Base-by-base conservation (phyloP, 1,284 basidiomycete genomes). In the Apiotrichum brassicae region DNA sequence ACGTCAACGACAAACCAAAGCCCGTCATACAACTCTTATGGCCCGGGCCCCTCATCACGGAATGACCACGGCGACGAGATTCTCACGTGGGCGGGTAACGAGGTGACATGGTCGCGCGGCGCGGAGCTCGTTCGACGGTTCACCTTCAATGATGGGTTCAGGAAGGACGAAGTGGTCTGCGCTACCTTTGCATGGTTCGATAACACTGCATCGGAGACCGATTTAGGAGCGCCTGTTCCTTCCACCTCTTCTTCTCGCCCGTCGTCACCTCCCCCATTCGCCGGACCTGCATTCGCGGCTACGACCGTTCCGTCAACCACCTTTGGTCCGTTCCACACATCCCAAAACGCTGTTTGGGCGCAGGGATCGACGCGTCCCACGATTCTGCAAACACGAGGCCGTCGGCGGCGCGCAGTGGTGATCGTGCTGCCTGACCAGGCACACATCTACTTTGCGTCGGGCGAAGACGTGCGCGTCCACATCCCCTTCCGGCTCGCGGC, bases 401-500 rank as follows among this genome's bases (percentile, higher is more conserved):
- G 14, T 9, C 20, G 22, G 26, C 60, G 41, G 19, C 65, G 81
- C 76, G 84, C 81, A 2, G 77, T 89, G 2, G 88, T 87, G 63
- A 77, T 94, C 35, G 87, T 93, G 63, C 74, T 92, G 19, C 79
- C 85, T 34, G 83, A 80, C 59, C 79, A 84, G 25, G 85, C 82
- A 36, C 83, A 82, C 62, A 80, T 92, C 38, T 87, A 83, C 63
- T 77, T 85, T 46, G 75, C 80, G 46, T 83, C 84, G 46, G 90
- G 90, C 2, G 71, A 81, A 32, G 83, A 87, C 60, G 83, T 84
- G 62, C 84, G 82, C 0, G 82, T 90, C 58, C 80, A 84, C n/a
- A 72, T 93, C 0, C 90, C 90, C 0, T 92, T 91, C 66, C 77
- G 83, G 43, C 82, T 91, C 5, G 79, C 83, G 19, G 78, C 76